A percentile compares a stretch with the other conserved stretches of the same genome.
Conservation (phyloP, 768 basidiomycete genomes). For the Lanmaoa pseudosensibilis region DNA sequence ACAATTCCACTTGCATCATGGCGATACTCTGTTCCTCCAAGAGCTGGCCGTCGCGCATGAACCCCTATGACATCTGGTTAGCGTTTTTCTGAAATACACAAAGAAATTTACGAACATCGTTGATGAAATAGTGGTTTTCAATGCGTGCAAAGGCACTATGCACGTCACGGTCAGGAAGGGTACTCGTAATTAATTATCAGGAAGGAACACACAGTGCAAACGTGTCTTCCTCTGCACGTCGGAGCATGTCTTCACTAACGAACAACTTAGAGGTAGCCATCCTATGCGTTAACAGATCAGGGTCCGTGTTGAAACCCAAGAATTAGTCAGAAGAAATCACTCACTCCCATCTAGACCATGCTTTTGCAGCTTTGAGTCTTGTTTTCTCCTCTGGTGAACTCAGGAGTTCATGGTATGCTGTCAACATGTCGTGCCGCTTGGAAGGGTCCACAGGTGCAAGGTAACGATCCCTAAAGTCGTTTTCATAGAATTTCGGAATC, state of each 20-base stretch:
- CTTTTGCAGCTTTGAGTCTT: constrained; percentile 69
- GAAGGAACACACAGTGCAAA: constrained; percentile 65
- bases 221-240: constrained; percentile 65
- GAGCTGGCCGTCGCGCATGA: constrained; percentile 86
- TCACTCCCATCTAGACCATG: constrained; percentile 91
- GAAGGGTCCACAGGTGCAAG: constrained; percentile 75
- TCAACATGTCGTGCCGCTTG: constrained; percentile 76
- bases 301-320: not conserved
- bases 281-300: constrained; percentile 38
- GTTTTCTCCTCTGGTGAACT: constrained; percentile 68
- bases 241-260: constrained; percentile 67
- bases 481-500: not conserved
- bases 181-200: constrained; percentile 4
- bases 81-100: not conserved
- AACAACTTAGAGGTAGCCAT: constrained; percentile 80
- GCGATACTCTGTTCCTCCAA: constrained; percentile 81
- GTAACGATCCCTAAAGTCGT: constrained; percentile 71
- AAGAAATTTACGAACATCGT: constrained; percentile 48
- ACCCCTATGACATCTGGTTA: constrained; percentile 51
- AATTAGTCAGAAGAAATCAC: constrained; percentile 31
- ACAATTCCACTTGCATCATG: constrained; percentile 63
- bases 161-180: not conserved
- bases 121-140: constrained; percentile 90
- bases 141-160: constrained; percentile 81
- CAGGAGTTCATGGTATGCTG: constrained; percentile 81